Evolutionary conservation across 2,329 filamentous ascomycete species (phyloP).

Genomic region (Claviceps humidiphila): DNA sequence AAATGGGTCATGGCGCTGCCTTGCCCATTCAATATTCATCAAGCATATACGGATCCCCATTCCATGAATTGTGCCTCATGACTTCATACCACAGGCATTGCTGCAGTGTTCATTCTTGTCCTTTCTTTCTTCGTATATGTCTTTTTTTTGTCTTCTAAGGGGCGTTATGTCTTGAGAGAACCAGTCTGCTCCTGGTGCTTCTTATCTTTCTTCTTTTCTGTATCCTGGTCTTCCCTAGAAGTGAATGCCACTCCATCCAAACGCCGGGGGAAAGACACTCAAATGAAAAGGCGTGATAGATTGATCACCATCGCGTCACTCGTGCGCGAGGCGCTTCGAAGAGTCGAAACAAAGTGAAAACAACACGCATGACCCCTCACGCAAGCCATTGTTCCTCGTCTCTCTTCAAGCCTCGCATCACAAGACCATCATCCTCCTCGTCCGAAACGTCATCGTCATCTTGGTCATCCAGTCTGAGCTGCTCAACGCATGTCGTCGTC

Average conservation of each 20-base stretch:
- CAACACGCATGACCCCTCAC: slow-evolving; percentile 12
- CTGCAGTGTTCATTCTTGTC: neutral
- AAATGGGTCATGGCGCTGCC: neutral
- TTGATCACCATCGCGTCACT: too few relatives aligned
- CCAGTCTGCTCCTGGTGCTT: neutral
- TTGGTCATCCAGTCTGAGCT: slow-evolving; percentile 27
- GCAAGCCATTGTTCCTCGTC: slow-evolving; percentile 49
- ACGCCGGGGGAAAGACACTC: too few relatives aligned
- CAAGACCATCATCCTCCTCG: slow-evolving; percentile 44
- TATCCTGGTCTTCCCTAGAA: neutral
- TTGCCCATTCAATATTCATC: neutral
- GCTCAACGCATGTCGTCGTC: slow-evolving; percentile 24
- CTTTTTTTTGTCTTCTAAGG: neutral
- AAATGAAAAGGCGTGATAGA: too few relatives aligned
- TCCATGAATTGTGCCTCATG: neutral
- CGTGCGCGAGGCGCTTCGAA: too few relatives aligned
- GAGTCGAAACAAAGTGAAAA: neutral
- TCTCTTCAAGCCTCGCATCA: slow-evolving; percentile 43
- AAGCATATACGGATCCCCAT: neutral
- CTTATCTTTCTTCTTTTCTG: neutral
- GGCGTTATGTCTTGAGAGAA: neutral
- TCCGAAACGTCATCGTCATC: slow-evolving; percentile 31
- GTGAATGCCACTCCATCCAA: too few relatives aligned
- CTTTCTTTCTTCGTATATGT: neutral
- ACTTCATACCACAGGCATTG: neutral